These are phyloP conservation scores for Pleurozium schreberi DNA, from an alignment of 225 moss, liverwort and hornwort species.

Conservation along the genomic window DNA sequence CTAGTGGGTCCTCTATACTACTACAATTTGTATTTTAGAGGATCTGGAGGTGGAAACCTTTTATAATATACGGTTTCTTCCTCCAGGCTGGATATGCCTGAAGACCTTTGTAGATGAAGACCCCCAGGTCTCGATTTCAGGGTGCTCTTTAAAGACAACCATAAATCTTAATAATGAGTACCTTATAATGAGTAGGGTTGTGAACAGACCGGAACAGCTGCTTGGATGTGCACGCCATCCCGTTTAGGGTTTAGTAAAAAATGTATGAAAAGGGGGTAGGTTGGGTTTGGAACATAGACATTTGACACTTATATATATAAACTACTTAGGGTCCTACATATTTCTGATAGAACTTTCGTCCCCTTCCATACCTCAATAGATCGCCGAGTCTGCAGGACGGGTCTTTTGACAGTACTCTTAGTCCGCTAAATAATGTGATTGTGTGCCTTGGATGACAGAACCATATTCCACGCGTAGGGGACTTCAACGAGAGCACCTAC, in stretches of 20 bases:
- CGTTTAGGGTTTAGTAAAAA: not conserved
- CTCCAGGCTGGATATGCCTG: not conserved
- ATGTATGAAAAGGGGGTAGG: not conserved
- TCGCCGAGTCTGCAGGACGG: not conserved
- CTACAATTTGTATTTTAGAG: not conserved
- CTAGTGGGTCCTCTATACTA: not conserved
- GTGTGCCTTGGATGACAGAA: conserved; percentile 40
- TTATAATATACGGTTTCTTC: not conserved
- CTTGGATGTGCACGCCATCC: not conserved
- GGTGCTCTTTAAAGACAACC: not conserved
- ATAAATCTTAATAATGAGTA: not conserved
- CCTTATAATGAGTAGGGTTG: not conserved
- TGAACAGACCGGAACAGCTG: not conserved
- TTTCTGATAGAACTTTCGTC: not conserved
- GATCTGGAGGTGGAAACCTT: not conserved
- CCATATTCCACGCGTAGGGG: conserved; percentile 93
- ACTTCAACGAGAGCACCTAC: conserved; percentile 98
- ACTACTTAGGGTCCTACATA: not conserved
- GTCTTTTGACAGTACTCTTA: not conserved
- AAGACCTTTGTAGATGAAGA: not conserved
- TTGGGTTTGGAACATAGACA: not conserved
- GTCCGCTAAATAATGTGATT: not conserved
- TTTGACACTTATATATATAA: not conserved
- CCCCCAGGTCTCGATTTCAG: not conserved
- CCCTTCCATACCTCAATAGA: not conserved